Evolutionary conservation across 2,329 filamentous ascomycete genomes (phyloP).

Genomic region (Shiraia sp.): DNA sequence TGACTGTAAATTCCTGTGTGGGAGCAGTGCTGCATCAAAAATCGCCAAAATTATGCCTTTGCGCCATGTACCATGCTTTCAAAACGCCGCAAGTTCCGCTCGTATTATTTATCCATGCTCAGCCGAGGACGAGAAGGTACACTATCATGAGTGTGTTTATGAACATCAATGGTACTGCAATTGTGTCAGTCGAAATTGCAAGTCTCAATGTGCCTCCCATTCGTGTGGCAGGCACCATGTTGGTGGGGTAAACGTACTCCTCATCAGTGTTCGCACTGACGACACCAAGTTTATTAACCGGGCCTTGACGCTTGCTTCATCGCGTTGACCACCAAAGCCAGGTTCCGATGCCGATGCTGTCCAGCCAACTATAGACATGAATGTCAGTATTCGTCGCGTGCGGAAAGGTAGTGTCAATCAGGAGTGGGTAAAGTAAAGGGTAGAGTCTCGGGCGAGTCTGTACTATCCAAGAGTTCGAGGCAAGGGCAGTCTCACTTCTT

Average conservation of each 20-base stretch:
- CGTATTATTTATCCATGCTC: slow-evolving; percentile 17
- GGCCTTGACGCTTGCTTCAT: slow-evolving; percentile 79
- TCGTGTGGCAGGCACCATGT: neutral
- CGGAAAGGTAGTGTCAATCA: neutral
- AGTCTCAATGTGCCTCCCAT: neutral
- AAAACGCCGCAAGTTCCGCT: slow-evolving; percentile 5
- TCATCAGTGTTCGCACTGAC: slow-evolving; percentile 87
- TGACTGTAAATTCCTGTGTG: too few relatives aligned
- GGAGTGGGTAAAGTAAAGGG: neutral
- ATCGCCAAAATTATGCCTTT: neutral
- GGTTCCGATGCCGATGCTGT: slow-evolving; percentile 68
- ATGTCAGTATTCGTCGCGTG: slow-evolving; percentile 6
- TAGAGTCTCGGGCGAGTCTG: neutral
- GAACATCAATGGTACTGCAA: slow-evolving; percentile 44
- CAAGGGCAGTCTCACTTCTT: slow-evolving; percentile 61
- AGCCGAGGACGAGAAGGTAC: slow-evolving; percentile 43
- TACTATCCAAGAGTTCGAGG: neutral
- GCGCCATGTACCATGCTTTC: slow-evolving; percentile 3
- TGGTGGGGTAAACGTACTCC: slow-evolving; percentile 66
- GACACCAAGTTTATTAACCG: slow-evolving; percentile 89
- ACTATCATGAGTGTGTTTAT: slow-evolving; percentile 46
- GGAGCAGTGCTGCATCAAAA: too few relatives aligned
- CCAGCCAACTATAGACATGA: slow-evolving; percentile 71
- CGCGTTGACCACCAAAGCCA: slow-evolving; percentile 71
- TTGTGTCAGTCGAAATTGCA: slow-evolving; percentile 11